These are phyloP conservation scores for Ophiostoma australiae DNA, from an alignment of 2,329 filamentous ascomycete genomes.

Conservation along the genomic window DNA sequence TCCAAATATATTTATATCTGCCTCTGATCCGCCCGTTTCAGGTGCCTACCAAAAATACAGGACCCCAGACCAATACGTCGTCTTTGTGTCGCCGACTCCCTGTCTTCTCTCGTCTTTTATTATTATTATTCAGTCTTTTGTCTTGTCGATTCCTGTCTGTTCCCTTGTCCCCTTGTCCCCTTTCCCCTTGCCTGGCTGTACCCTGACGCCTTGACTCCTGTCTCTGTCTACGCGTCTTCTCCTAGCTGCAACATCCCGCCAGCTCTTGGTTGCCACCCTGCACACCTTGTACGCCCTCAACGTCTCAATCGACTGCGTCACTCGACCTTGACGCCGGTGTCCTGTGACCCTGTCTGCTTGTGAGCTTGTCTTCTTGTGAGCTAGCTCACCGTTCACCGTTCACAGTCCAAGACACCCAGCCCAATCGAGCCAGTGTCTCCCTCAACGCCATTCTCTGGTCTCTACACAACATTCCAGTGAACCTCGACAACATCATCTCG, in stretches of 20 bases:
- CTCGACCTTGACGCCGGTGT: neutral
- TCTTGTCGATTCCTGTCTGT: neutral
- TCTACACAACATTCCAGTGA: neutral
- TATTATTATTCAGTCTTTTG: neutral
- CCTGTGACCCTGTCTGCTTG: neutral
- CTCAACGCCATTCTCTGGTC: neutral
- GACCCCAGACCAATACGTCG: neutral
- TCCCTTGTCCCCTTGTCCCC: neutral
- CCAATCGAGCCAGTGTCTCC: neutral
- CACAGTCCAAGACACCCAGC: neutral
- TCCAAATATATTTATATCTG: neutral
- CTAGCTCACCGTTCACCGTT: neutral
- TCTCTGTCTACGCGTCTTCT: neutral
- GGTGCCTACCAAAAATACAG: neutral
- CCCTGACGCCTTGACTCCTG: neutral
- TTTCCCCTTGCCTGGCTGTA: neutral
- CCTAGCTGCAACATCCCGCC: neutral
- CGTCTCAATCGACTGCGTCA: slow-evolving; percentile 7
- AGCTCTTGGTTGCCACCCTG: neutral
- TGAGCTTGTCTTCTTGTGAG: neutral
- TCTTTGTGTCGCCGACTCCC: neutral
- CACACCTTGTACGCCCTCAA: slow-evolving; percentile 12
- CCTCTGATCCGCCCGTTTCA: slow-evolving; percentile 8
- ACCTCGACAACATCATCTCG: neutral
- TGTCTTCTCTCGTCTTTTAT: neutral